phyloP scores from a whole-genome alignment of 176 grass and related monocot genomes.

The Tillandsia fasciculata region DNA sequence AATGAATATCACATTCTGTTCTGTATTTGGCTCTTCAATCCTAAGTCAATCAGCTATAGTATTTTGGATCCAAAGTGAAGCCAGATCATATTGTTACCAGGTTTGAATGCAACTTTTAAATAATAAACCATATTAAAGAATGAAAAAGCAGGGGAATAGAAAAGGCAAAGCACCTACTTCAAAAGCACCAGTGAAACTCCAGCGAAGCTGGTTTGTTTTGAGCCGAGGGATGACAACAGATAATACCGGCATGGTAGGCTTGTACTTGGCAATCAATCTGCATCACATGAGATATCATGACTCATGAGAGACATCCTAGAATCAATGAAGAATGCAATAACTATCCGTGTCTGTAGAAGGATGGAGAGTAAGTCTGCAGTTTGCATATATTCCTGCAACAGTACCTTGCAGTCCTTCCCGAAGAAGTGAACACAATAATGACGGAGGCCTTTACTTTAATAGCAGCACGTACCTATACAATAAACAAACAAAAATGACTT shows the following conservation, averaged over 20 bases:
- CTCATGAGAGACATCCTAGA: neutral
- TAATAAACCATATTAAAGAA: neutral
- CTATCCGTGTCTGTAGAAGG: neutral
- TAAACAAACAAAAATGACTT: neutral
- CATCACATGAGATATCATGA: neutral
- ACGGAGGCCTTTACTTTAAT: slow-evolving; percentile 98
- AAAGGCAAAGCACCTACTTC: slow-evolving; percentile 35
- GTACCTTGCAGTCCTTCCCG: slow-evolving; percentile 96
- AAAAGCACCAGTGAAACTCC: slow-evolving; percentile 97
- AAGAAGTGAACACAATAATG: slow-evolving; percentile 97
- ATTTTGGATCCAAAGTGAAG: too few relatives aligned
- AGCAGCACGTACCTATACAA: slow-evolving; percentile 73
- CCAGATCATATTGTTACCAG: neutral
- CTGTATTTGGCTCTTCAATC: too few relatives aligned
- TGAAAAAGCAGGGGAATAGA: neutral
- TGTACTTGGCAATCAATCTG: slow-evolving; percentile 95
- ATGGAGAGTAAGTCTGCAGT: neutral
- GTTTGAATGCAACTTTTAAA: neutral
- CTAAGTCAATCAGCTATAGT: too few relatives aligned
- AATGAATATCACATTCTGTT: too few relatives aligned
- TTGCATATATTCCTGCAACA: neutral
- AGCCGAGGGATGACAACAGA: slow-evolving; percentile 98
- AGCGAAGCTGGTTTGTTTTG: slow-evolving; percentile 91
- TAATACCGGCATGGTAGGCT: slow-evolving; percentile 90
- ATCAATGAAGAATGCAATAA: neutral